A percentile compares a stretch with the other conserved stretches of the same genome.
These are phyloP conservation scores for Leccinum barrowsii DNA, from an alignment of 768 basidiomycete species.

Conservation along the genomic window DNA sequence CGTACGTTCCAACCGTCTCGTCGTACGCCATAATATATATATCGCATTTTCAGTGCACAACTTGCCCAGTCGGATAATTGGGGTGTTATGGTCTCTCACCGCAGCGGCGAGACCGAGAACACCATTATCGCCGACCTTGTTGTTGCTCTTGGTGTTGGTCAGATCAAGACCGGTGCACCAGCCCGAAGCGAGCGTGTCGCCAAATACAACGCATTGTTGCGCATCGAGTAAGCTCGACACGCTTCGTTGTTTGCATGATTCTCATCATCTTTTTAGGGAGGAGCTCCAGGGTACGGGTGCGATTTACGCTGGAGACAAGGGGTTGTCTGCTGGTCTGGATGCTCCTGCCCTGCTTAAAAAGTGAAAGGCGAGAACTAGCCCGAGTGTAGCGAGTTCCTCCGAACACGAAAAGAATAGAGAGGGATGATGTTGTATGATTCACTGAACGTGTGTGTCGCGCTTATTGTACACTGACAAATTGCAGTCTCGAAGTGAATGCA, in stretches of 20 bases:
- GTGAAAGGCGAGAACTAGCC: conserved; percentile 30
- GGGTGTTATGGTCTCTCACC: conserved; percentile 99
- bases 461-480: conserved; percentile 26
- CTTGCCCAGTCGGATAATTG: conserved; percentile 93
- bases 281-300: conserved; percentile 65
- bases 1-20: conserved; percentile 52
- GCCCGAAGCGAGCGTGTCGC: conserved; percentile 95
- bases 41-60: conserved; percentile 62
- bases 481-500: conserved; percentile 15
- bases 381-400: conserved; percentile 1
- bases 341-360: conserved; percentile 72
- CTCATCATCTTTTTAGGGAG: conserved; percentile 47
- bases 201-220: conserved; percentile 87
- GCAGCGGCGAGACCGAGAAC: conserved; percentile 97
- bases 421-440: conserved; percentile 28
- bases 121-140: conserved; percentile 94
- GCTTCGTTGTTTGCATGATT: neutral
- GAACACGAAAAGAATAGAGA: conserved; percentile 1
- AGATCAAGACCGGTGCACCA: conserved; percentile 99
- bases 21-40: neutral
- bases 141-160: conserved; percentile 87
- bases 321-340: conserved; percentile 73
- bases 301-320: conserved; percentile 73
- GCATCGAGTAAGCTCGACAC: conserved; percentile 69
- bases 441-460: conserved; percentile 20